A percentile compares a stretch with the other conserved stretches of the same genome.
phyloP scores from a whole-genome alignment of 1,284 basidiomycete species.

The Mrakiaceae sp. region DNA sequence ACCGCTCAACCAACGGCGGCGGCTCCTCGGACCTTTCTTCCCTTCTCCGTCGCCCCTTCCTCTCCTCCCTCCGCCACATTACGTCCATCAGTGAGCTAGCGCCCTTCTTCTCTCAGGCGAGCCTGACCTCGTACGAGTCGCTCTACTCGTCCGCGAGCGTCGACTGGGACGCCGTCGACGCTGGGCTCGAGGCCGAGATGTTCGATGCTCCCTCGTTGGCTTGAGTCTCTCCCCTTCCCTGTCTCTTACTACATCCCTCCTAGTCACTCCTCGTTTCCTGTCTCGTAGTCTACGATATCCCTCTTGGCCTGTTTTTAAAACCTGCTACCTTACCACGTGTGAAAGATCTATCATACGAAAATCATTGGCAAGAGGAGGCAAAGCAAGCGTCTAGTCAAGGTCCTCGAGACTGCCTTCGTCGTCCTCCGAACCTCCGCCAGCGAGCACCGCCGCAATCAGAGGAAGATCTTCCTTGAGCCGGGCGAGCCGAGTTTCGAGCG shows the following conservation, averaged over 20 bases:
- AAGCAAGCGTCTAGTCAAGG: not conserved
- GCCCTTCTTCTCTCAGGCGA: slow-evolving; percentile 77
- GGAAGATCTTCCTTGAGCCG: slow-evolving; percentile 35
- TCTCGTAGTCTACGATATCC: no score
- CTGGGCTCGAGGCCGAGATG: slow-evolving; percentile 66
- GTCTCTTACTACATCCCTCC: no score
- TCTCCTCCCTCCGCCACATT: slow-evolving; percentile 55
- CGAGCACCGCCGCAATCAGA: not conserved
- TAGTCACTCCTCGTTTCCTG: no score
- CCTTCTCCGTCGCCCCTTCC: slow-evolving; percentile 42
- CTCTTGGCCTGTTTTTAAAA: no score
- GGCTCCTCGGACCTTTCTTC: not conserved
- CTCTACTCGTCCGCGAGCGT: slow-evolving; percentile 60
- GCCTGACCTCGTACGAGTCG: slow-evolving; percentile 77
- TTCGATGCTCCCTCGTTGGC: slow-evolving; percentile 45
- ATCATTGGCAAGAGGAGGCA: no score
- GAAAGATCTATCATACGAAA: no score
- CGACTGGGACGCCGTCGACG: slow-evolving; percentile 80
- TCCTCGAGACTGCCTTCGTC: not conserved
- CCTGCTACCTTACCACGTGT: no score
- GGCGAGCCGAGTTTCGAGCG: slow-evolving; percentile 45
- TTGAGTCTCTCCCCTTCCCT: no score
- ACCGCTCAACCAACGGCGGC: not conserved
- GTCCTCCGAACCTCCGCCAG: not conserved
- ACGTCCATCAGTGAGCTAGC: slow-evolving; percentile 68